These are phyloP conservation scores for Cladorrhinum sp. DNA, from an alignment of 2,329 filamentous ascomycete genomes.

Conservation along the genomic window DNA sequence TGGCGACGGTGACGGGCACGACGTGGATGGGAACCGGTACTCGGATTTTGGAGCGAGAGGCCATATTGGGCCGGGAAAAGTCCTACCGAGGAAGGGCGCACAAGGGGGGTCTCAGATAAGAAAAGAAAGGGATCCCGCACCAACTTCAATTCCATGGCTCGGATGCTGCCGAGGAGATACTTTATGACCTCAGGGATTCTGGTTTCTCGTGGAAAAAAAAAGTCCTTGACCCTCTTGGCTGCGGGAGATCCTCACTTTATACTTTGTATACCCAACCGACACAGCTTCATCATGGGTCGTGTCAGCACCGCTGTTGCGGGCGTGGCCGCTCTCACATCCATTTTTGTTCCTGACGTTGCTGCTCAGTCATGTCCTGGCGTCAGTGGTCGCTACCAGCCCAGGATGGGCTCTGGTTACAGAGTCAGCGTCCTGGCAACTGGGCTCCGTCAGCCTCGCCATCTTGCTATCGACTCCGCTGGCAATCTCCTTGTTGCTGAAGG, in stretches of 20 bases:
- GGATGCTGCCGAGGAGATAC: conserved; percentile 6
- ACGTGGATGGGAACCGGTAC: neutral
- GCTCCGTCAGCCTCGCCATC: conserved; percentile 21
- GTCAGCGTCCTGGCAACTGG: conserved; percentile 22
- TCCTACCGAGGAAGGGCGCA: neutral
- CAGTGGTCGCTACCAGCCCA: neutral
- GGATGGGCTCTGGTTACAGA: conserved; percentile 18
- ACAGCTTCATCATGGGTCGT: neutral
- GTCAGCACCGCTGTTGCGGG: neutral
- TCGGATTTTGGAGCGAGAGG: neutral
- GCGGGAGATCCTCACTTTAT: neutral
- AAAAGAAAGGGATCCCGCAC: neutral
- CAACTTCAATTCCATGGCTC: conserved; percentile 2
- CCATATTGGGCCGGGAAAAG: neutral
- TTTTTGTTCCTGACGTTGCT: conserved; percentile 1
- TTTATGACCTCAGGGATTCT: no score
- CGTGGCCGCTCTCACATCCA: neutral
- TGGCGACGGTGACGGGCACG: neutral
- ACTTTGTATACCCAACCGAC: neutral
- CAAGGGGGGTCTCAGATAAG: neutral
- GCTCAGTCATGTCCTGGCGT: conserved; percentile 7
- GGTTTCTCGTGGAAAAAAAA: no score
- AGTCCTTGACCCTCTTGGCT: no score
- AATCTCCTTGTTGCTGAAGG: conserved; percentile 25
- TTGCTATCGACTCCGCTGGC: conserved; percentile 22